These are phyloP conservation scores for Rhodosorus marinus DNA, from an alignment of 23 red algal genomes.

Conservation along the genomic window DNA sequence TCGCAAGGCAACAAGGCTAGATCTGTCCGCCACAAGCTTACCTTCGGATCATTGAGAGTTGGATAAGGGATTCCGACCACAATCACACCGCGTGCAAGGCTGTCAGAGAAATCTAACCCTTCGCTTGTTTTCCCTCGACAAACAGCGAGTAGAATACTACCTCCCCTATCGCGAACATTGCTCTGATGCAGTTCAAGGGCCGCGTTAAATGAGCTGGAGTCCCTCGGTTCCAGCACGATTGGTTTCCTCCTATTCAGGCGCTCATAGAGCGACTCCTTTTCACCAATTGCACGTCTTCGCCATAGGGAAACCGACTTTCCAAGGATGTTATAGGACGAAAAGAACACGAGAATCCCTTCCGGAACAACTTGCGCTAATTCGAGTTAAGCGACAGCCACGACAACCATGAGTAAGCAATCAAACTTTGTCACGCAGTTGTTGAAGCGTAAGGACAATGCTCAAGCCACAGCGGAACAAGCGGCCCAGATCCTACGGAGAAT, in stretches of 20 bases:
- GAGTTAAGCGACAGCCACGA: too few species aligned
- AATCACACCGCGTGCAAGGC: constrained; percentile 67
- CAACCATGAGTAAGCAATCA: too few species aligned
- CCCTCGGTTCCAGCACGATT: constrained; percentile 52
- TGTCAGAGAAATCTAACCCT: constrained; percentile 92
- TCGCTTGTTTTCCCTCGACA: constrained; percentile 83
- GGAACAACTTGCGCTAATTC: too few species aligned
- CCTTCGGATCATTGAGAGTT: constrained; percentile 47
- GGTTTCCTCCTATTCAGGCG: constrained; percentile 35
- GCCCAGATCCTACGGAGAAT: too few species aligned
- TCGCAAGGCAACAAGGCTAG: background rate
- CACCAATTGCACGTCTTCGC: background rate
- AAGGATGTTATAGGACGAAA: constrained; percentile 25
- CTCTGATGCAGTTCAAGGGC: constrained; percentile 33
- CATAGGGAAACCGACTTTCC: background rate
- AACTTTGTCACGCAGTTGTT: too few species aligned
- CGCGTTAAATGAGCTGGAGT: constrained; percentile 19
- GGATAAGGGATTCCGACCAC: constrained; percentile 84
- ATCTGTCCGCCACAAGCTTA: constrained; percentile 1
- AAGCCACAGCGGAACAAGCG: too few species aligned
- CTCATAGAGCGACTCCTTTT: constrained; percentile 39
- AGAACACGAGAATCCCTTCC: constrained; percentile 86
- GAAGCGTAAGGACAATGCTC: too few species aligned
- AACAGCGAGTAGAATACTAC: constrained; percentile 57
- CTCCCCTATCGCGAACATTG: constrained; percentile 20